A percentile compares a stretch with the other conserved stretches of the same genome.
Conservation (phyloP, 495 filamentous ascomycete species). For the Hypoxylon intermedium region DNA sequence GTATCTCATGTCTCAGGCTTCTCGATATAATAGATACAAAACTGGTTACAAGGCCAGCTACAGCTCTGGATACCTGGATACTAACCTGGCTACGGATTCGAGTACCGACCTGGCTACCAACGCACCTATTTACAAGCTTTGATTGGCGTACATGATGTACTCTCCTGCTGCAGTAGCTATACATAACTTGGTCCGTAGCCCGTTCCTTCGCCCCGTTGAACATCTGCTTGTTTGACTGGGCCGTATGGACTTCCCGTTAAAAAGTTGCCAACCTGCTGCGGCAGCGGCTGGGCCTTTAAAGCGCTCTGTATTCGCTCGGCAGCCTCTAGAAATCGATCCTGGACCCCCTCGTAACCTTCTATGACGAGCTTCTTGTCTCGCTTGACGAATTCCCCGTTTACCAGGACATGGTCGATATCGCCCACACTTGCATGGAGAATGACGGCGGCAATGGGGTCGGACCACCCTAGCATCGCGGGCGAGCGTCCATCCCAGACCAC, state of each 20-base stretch:
- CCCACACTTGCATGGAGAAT: conserved; percentile 58
- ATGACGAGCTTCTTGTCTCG: conserved; percentile 45
- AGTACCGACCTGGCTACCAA: too few species aligned
- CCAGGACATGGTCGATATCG: conserved; percentile 56
- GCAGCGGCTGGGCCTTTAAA: not conserved
- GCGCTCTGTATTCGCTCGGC: not conserved
- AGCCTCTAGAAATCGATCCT: not conserved
- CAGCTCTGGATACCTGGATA: too few species aligned
- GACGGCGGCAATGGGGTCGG: conserved; percentile 60
- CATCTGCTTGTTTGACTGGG: not conserved
- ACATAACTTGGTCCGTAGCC: conserved; percentile 5
- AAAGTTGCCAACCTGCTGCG: not conserved
- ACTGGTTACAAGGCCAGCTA: too few species aligned
- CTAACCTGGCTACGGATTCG: too few species aligned
- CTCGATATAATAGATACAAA: too few species aligned
- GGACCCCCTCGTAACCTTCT: conserved; percentile 26
- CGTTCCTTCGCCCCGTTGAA: conserved; percentile 5
- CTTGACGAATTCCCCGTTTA: conserved; percentile 55
- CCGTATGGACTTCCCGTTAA: conserved; percentile 3
- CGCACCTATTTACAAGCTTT: too few species aligned
- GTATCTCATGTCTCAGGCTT: too few species aligned
- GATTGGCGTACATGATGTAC: too few species aligned
- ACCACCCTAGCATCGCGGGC: conserved; percentile 56
- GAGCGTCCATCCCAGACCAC: conserved; percentile 57
- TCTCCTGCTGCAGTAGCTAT: too few species aligned